Evolutionary conservation across 1,284 basidiomycete species (phyloP).

Genomic region (Leccinum pachyderme): DNA sequence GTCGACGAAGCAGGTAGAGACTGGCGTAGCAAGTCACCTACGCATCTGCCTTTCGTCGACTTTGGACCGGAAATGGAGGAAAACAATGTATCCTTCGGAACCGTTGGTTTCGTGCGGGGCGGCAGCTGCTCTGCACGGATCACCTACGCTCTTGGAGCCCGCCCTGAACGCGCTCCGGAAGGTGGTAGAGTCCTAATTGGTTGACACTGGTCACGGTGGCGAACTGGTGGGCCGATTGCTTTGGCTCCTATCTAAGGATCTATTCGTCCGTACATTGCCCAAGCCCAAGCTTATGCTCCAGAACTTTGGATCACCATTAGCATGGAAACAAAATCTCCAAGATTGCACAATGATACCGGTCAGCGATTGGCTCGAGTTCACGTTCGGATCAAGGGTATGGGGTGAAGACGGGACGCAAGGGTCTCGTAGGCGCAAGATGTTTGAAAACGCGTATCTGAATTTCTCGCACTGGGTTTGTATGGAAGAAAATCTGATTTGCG

Average conservation of each 20-base stretch:
- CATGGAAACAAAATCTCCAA: not conserved
- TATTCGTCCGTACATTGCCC: not conserved
- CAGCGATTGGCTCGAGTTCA: not conserved
- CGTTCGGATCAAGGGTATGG: not conserved
- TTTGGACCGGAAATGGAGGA: not conserved
- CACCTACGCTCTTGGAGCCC: not conserved
- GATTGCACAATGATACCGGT: not conserved
- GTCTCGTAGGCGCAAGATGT: not conserved
- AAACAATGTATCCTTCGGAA: not conserved
- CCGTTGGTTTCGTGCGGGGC: not conserved
- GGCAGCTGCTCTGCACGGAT: not conserved
- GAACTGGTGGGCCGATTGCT: not conserved
- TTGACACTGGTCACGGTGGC: not conserved
- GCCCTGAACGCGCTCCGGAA: not conserved
- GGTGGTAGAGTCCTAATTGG: not conserved
- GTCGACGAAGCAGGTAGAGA: not conserved
- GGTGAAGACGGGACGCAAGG: not conserved
- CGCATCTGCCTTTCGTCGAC: not conserved
- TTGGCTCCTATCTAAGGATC: conserved; percentile 8
- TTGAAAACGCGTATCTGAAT: not conserved
- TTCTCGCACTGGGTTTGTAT: not conserved
- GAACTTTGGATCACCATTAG: not conserved
- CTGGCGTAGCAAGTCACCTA: not conserved
- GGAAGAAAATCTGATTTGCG: not conserved
- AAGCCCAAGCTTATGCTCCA: not conserved